Evolutionary conservation across 371 early-diverging fungal species (phyloP).

Genomic region (Mortierella polycephala): DNA sequence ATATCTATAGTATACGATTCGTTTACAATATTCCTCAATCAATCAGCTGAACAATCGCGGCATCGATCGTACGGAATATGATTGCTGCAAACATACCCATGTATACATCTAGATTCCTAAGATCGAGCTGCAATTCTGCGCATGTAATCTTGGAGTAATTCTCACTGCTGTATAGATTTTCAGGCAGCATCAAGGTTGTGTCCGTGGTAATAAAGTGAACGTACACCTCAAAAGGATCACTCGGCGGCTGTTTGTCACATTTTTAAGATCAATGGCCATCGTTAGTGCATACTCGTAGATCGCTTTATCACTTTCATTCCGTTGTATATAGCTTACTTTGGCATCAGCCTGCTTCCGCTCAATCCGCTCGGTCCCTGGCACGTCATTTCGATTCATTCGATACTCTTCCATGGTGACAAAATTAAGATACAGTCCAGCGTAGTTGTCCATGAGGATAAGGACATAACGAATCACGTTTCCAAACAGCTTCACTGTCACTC

Average conservation of each 20-base stretch:
- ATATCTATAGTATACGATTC: conserved; percentile 60
- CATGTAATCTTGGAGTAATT: conserved; percentile 67
- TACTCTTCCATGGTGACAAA: conserved; percentile 84
- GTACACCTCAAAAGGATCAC: conserved; percentile 77
- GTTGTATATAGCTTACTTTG: conserved; percentile 56
- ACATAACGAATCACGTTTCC: conserved; percentile 79
- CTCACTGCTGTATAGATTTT: conserved; percentile 76
- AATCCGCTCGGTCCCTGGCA: conserved; percentile 55
- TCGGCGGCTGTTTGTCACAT: conserved; percentile 53
- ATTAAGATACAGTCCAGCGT: conserved; percentile 75
- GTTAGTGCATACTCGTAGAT: no score
- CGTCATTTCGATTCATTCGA: conserved; percentile 61
- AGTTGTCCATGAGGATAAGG: conserved; percentile 82
- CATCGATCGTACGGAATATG: not conserved
- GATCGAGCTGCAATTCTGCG: conserved; percentile 74
- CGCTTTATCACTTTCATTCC: not conserved
- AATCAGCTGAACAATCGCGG: not conserved
- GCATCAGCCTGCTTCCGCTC: conserved; percentile 68
- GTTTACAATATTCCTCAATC: not conserved
- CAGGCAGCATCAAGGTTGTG: conserved; percentile 73
- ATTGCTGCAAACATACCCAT: conserved; percentile 59
- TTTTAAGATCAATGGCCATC: no score
- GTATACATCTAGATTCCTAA: conserved; percentile 73
- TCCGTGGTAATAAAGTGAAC: conserved; percentile 65
- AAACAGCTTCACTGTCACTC: conserved; percentile 71